A percentile compares a stretch with the other conserved stretches of the same genome.
Conservation (phyloP, 129 eudicot species). For the Flaveria ramosissima region DNA sequence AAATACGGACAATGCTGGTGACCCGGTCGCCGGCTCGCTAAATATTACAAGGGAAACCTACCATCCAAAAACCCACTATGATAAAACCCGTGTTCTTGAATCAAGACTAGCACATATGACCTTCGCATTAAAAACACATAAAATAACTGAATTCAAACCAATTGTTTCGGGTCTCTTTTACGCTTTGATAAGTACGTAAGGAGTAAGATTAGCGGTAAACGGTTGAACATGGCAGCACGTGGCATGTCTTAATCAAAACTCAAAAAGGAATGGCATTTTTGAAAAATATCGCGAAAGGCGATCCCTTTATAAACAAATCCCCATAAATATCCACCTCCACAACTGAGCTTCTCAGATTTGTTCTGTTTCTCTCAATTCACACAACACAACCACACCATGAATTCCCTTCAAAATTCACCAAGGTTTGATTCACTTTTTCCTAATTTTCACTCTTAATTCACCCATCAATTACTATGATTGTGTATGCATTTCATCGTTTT, state of each 20-base stretch:
- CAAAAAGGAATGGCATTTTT: slow-evolving; percentile 29
- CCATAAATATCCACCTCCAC: slow-evolving; percentile 27
- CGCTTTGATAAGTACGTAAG: too few species aligned
- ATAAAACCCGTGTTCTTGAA: too few species aligned
- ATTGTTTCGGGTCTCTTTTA: too few species aligned
- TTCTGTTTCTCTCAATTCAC: background rate
- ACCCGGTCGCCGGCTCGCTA: too few species aligned
- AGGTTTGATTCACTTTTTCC: slow-evolving; percentile 43
- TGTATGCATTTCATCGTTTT: slow-evolving; percentile 23
- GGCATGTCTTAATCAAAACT: background rate
- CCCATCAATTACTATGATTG: background rate
- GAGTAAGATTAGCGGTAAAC: background rate
- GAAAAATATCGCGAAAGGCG: slow-evolving; percentile 23
- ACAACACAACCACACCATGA: slow-evolving; percentile 39
- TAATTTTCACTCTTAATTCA: background rate
- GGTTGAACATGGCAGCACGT: slow-evolving; percentile 12
- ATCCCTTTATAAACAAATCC: slow-evolving; percentile 22
- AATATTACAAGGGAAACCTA: too few species aligned
- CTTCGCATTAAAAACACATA: too few species aligned
- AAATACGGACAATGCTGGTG: too few species aligned
- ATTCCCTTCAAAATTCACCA: slow-evolving; percentile 73
- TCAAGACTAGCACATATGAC: too few species aligned
- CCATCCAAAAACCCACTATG: too few species aligned
- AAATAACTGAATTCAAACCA: too few species aligned
- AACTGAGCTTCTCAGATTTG: slow-evolving; percentile 19